Evolutionary conservation across 345 rosid species (phyloP), one percentile per base, ranked within the genome.

Genomic region (Bruguiera parviflora): DNA sequence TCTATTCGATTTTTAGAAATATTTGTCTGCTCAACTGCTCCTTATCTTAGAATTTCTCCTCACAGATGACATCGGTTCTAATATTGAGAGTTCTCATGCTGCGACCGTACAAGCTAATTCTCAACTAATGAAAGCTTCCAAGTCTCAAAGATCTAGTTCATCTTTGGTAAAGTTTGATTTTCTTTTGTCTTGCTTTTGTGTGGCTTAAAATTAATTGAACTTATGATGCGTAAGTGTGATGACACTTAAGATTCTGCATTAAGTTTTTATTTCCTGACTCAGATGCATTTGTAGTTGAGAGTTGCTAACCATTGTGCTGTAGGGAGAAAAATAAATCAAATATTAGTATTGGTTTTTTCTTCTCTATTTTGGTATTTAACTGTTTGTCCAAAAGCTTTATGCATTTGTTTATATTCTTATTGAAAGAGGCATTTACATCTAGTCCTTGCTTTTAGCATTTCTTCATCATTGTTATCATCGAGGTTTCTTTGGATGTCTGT

Each of bases 1-100:
- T 43, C 27, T 27, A 39, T 70, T 39, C 19, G 25, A 24, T 47
- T 73, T 59, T 57, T 33, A 72, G 21, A 61, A 47, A 28, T 66
- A 5, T 64, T 63, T 66, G 39, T 21, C 9, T 33, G 28, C 63
- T 15, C n/a, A 56, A 37, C 8, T 52, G 2, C 61, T n/a, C 52
- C 6, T 31, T 11, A 69, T 29, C 7, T 35, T 35, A 21, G 65
- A 63, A 10, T 16, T 68, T 37, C 51, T 32, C 46, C 39, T 77
- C 61, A 68, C 82, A 89, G 95, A 89, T 84, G 95, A 89, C 58
- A 80, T 89, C 68, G 78, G 88, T 74, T 82, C 92, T 13, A 83
- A 83, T 71, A 78, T 89, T 43, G 95, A 81, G 29, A 80, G 78
- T 73, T 78, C 92, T 46, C 85, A 83, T 59, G 70, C 87, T 65